Percentiles rank a stretch among this genome's conserved stretches.
Conservation (phyloP, 1,139 yeast genomes). For the Candida sp. region DNA sequence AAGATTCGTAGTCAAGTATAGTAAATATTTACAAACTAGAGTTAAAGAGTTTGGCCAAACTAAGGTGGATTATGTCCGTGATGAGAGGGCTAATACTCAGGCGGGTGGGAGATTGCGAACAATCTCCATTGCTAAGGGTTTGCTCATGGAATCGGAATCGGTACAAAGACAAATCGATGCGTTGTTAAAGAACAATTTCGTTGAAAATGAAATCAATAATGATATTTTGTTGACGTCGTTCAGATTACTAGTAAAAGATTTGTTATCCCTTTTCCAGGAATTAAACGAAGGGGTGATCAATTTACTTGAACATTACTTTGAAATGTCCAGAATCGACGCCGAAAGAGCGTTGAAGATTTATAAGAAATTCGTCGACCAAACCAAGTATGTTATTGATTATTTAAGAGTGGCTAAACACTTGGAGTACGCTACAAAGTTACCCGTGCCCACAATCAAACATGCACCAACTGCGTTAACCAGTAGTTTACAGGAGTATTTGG, state of each 20-base stretch:
- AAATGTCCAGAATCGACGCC: constrained; percentile 83
- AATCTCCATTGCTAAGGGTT: constrained; percentile 73
- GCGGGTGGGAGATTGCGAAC: constrained; percentile 64
- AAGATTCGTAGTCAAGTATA: constrained; percentile 62
- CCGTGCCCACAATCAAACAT: constrained; percentile 94
- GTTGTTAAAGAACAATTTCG: constrained; percentile 69
- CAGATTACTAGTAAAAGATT: constrained; percentile 81
- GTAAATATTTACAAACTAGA: constrained; percentile 65
- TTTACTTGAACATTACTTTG: constrained; percentile 89
- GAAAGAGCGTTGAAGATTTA: constrained; percentile 82
- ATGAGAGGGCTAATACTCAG: constrained; percentile 54
- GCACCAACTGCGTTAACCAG: constrained; percentile 93
- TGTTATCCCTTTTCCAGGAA: constrained; percentile 80
- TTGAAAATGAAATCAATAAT: constrained; percentile 73
- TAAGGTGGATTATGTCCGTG: constrained; percentile 75
- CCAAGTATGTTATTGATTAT: constrained; percentile 84
- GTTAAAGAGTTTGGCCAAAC: constrained; percentile 67
- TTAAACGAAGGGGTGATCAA: constrained; percentile 95
- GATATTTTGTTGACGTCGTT: constrained; percentile 84
- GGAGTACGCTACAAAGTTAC: constrained; percentile 82
- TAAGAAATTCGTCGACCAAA: constrained; percentile 80
- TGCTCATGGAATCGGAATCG: constrained; percentile 79
- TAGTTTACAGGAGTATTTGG: constrained; percentile 82
- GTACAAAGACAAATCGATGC: constrained; percentile 80
- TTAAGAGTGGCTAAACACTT: constrained; percentile 86